Base-by-base conservation (phyloP, 306 rosid species). In the Vigna reflexopilosa region DNA sequence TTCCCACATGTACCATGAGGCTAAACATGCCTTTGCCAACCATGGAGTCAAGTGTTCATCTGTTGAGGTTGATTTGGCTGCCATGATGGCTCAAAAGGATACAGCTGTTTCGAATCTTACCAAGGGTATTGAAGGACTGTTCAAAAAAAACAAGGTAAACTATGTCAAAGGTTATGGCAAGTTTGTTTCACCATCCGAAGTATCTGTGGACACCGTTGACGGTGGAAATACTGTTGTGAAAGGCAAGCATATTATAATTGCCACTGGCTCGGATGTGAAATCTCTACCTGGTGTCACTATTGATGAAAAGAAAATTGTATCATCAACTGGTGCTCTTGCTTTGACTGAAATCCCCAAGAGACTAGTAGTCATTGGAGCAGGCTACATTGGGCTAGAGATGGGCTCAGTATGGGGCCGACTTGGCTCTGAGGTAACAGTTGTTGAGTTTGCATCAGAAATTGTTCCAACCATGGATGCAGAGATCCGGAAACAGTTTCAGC, bases 381-480 rank as follows among this genome's bases (percentile, higher is more conserved):
- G 99, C 66, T 96, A 96, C 85, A 96, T 96, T 66, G 99, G 99
- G 24, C 92, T 96, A 22, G 99, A 96, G 79, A 96, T 96, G 99
- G 99, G 99, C 5, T 96, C 99, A 0, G 99, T 96, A 3, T 96
- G 99, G 99, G 94, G 97, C 55, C 85, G 99, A 30, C 81, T 96
- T 65, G 99, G 99, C 66, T 93, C 98, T 1, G 90, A 93, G 90
- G 78, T 96, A 80, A 90, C 88, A 67, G 99, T 96, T 69, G 99
- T 93, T 72, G 99, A 96, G 91, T 96, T 90, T 83, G 99, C 93
- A 14, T 19, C 96, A 0, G 98, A 93, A 24, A 96, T 96, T 54
- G 99, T 93, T 86, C 99, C 99, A 58, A 38, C 96, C 67, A 91
- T 96, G 99, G 99, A 96, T 54, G 94, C 77, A 0, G 99, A 96